A percentile compares a stretch with the other conserved stretches of the same genome.
Conservation (phyloP, 2,329 filamentous ascomycete species). For the Phialophora chinensis region DNA sequence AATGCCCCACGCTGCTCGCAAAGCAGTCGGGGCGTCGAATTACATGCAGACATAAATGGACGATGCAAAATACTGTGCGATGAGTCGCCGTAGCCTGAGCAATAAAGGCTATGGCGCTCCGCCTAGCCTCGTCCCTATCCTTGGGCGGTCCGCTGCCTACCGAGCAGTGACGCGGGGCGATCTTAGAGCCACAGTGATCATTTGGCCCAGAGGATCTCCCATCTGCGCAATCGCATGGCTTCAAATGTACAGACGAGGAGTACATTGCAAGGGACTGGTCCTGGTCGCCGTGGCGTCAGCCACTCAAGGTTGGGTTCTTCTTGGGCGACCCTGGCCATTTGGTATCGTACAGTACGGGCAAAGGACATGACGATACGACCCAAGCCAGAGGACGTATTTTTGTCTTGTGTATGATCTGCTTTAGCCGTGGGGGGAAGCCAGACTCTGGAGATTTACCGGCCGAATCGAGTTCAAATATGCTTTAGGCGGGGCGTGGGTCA, state of each 20-base stretch:
- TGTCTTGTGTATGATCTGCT: constrained; percentile 13
- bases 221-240: constrained; percentile 29
- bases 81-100: constrained; percentile 20
- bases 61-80: constrained; percentile 12
- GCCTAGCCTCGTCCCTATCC: constrained; percentile 32
- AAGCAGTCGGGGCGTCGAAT: constrained; percentile 29
- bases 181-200: constrained; percentile 29
- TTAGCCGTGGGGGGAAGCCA: constrained; percentile 22
- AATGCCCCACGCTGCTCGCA: constrained; percentile 30
- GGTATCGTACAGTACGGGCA: constrained; percentile 32
- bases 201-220: constrained; percentile 26
- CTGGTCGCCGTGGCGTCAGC: constrained; percentile 15
- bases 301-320: background rate
- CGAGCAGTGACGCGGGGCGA: constrained; percentile 34
- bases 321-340: constrained; percentile 9
- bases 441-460: constrained; percentile 11
- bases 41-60: constrained; percentile 17
- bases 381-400: constrained; percentile 19
- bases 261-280: constrained; percentile 14
- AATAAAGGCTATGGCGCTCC: constrained; percentile 28
- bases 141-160: constrained; percentile 29
- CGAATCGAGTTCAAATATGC: constrained; percentile 10
- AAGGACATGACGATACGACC: constrained; percentile 18
- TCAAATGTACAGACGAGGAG: constrained; percentile 8
- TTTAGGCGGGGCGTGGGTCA: constrained; percentile 14